Evolutionary conservation across 2,329 filamentous ascomycete genomes (phyloP).

Genomic region (Pseudogymnoascus sp.): DNA sequence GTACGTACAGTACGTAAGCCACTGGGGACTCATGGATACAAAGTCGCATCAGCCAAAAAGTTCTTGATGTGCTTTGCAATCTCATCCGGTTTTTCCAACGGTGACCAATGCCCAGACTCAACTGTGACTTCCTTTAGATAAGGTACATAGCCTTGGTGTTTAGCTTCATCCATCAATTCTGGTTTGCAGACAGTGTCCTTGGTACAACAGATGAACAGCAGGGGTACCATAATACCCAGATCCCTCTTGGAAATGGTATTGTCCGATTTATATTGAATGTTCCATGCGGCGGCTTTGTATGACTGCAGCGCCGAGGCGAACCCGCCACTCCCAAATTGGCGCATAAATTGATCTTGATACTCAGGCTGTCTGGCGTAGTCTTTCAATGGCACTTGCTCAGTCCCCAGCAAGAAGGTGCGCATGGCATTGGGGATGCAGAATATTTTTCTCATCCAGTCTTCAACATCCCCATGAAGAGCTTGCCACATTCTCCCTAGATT

Average conservation of each 20-base stretch:
- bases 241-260: constrained; percentile 21
- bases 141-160: constrained; percentile 25
- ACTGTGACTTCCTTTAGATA: constrained; percentile 29
- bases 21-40: too few species aligned
- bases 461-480: constrained; percentile 28
- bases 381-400: constrained; percentile 25
- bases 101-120: constrained; percentile 31
- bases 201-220: constrained; percentile 30
- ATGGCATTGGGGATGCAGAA: constrained; percentile 33
- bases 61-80: constrained; percentile 12
- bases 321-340: constrained; percentile 28
- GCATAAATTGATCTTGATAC: constrained; percentile 30
- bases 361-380: constrained; percentile 28
- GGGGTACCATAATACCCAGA: constrained; percentile 29
- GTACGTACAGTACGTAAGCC: too few species aligned
- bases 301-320: constrained; percentile 32
- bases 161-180: constrained; percentile 25
- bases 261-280: constrained; percentile 26
- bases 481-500: constrained; percentile 34
- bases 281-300: constrained; percentile 27
- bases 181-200: constrained; percentile 31
- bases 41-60: constrained; percentile 4
- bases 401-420: constrained; percentile 23
- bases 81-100: constrained; percentile 31
- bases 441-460: constrained; percentile 29